Conservation (phyloP, 163 green algal genomes). For the Smithsoniella earleae region DNA sequence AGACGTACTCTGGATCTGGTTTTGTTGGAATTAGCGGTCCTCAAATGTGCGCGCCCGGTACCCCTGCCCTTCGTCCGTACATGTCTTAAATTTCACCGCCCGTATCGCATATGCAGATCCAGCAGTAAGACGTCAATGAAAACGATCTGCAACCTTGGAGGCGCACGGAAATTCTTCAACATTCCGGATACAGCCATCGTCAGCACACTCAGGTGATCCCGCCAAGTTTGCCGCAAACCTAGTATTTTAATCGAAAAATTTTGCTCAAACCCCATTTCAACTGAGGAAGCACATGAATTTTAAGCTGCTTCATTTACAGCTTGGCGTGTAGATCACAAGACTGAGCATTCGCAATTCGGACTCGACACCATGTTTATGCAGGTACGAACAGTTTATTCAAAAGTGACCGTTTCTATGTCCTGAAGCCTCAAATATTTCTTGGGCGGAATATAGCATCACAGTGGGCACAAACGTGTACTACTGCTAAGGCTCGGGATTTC, state of each 20-base stretch:
- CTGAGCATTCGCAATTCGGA: not conserved
- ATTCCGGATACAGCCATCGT: not conserved
- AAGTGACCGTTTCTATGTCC: too few species aligned
- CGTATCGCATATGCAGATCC: not conserved
- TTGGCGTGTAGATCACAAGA: not conserved
- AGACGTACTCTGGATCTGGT: not conserved
- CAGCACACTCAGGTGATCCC: not conserved
- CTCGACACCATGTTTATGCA: not conserved
- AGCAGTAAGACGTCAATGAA: conserved; percentile 2
- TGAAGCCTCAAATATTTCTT: too few species aligned
- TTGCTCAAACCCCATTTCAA: too few species aligned
- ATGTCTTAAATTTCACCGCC: not conserved
- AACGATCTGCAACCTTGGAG: conserved; percentile 2
- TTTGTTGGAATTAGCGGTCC: not conserved
- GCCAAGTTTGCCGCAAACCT: too few species aligned
- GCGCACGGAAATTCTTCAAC: conserved; percentile 3
- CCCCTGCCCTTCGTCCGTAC: not conserved
- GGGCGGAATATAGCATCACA: not conserved
- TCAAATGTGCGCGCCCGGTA: conserved; percentile 2
- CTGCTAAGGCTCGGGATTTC: not conserved
- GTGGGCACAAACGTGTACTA: not conserved
- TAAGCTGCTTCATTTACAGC: not conserved
- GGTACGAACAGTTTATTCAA: too few species aligned
- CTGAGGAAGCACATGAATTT: not conserved
- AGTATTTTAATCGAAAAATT: too few species aligned